Base-by-base conservation (phyloP, 345 rosid species). In the Arabis hirsuta region DNA sequence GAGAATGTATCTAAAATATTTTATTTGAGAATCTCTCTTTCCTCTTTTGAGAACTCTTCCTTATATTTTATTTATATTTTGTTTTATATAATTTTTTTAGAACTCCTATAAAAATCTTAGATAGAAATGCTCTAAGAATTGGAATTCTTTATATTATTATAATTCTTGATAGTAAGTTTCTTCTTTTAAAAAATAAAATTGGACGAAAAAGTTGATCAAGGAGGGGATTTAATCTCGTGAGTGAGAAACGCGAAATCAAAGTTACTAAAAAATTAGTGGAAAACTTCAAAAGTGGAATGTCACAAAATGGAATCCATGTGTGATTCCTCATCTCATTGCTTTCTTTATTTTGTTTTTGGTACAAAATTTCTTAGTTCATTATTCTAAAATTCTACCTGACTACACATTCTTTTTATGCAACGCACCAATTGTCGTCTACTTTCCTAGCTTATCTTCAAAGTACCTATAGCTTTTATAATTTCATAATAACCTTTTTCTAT, bases 231-330 rank as follows among this genome's bases (percentile, higher is more conserved):
- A 24, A 44, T 63, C 50, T 72, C 55, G 70, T 72, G 77, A 60
- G 69, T 44, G 36, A 61, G 42, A 65, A 32, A 65, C 58, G 65
- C 36, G 42, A 65, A 73, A 27, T 54, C 42, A 36, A 65, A 65
- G 38, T 53, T 45, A 54, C 36, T 36, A 27, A 62, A 38, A 31
- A 46, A 12, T 46, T 38, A 54, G 74, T 76, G 74, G 71, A 45
- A 62, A 55, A 50, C 60, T 45, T 9, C 22, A 61, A 76, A 69
- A 68, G 63, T 67, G 65, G 58, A 76, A 55, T 46, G 65, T 36
- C 58, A 62, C 65, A 69, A 46, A 68, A 62, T 76, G 79, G 79
- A 76, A 54, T 69, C 79, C 79, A 62, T 55, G 79, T 76, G 74
- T 69, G 60, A 62, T 61, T 62, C 79, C 70, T 61, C 70, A 43